Evolutionary conservation across 2,329 filamentous ascomycete genomes (phyloP), one percentile per base, ranked within the genome.

Genomic region (Lasiodiplodia hormozganensis): DNA sequence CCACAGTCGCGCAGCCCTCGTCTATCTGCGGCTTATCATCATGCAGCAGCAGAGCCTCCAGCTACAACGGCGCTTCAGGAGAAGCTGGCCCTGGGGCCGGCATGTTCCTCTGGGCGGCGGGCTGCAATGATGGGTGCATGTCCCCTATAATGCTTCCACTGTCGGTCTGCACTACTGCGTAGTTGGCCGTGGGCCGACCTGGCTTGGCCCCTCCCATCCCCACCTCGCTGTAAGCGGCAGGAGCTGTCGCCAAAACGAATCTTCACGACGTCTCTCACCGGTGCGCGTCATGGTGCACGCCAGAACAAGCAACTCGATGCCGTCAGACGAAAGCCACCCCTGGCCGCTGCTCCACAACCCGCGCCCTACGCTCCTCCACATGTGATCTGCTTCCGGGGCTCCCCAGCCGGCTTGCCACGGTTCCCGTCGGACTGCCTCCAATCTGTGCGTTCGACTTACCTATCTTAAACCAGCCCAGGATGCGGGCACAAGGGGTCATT

Each of bases 351-450:
- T 67, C 65, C 65, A 60, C 65, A 60, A 10, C 38, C 65, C 40
- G 31, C 65, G 65, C 54, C 65, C 65, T 67, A 67, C 43, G 38
- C 31, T 56, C 53, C 64, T 60, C 65, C 65, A 38, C 65, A 67
- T 67, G 65, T 67, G 53, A 58, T 58, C 64, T 67, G 28, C 65
- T 47, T 3, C 65, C 34, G 51, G 21, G 23, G 25, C 36, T 40
- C 40, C 64, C 47, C 28, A 58, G 38, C 53, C 65, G 65, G 65
- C 47, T 67, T 67, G 53, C 54, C 65, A 58, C 65, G 65, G 65
- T 58, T 67, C 38, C 40, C 54, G 47, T 67, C 65, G 65, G 65
- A 36, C 47, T 31, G 38, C 54, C 47, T 52, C 43, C 31, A 64
- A 57, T 52, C 60, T 64, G 60, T 52, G 60, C 60, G 47, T 40